Base-by-base conservation (phyloP, 163 green algal genomes). In the Chlamydomonas reinhardtii region DNA sequence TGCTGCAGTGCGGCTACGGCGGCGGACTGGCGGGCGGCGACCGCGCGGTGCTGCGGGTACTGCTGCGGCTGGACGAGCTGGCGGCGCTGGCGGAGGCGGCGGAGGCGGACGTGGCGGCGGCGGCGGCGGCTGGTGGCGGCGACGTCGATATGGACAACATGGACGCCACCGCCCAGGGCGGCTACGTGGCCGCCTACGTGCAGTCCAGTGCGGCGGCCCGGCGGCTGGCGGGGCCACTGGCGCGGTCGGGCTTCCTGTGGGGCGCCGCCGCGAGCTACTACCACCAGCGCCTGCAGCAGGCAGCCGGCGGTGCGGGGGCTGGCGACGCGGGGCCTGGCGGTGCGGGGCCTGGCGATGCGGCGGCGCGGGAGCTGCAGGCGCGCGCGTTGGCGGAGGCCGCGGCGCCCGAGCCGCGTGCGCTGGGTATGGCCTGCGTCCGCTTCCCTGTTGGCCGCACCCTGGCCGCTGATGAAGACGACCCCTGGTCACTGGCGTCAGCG, bases 1-100 rank as follows among this genome's bases (percentile, higher is more conserved):
- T 75, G 71, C 71, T 87, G 72, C 82, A 87, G 39, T 87, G 82
- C 82, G 25, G 24, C 5, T 87, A 82, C 72, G 82, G 82, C 24
- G 82, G 35, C 37, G 75, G 29, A 4, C 61, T 87, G n/a, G 16
- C 39, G 17, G 72, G 15, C 11, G 43, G 34, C 24, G 82, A 87
- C 61, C 72, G 82, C 11, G 82, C 82, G 19, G n/a, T 87, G n/a
- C 72, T 87, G 71, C 82, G 82, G 29, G n/a, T 74, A n/a, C 59
- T 87, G 82, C 72, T 87, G 61, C 72, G 71, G 3, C 39, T 87
- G 59, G 72, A 87, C 82, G 59, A 75, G 39, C n/a, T 87, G 39
- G 72, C 81, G 56, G 25, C 34, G 70, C 56, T 48, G 70, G n/a
- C 27, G 68, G 27, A 31, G 56, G 79, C 52, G 68, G 32, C 52